These are phyloP conservation scores for Nissolia schottii DNA, from an alignment of 306 rosid genomes.

Conservation along the genomic window DNA sequence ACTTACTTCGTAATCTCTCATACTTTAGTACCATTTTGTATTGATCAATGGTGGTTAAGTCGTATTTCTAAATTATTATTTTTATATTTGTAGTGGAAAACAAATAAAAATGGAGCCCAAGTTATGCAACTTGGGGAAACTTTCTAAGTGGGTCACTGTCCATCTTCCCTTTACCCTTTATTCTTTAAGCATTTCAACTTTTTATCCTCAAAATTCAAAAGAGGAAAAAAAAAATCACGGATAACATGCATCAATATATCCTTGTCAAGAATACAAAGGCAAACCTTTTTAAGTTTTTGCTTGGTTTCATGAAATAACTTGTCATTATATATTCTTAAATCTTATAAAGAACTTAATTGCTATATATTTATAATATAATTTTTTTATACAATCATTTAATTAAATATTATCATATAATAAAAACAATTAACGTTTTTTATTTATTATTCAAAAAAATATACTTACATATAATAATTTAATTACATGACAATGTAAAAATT, in stretches of 20 bases:
- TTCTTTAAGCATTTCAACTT: conserved; percentile 26
- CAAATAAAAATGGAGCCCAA: neutral
- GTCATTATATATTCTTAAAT: neutral
- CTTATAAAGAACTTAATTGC: no score
- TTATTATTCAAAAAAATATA: no score
- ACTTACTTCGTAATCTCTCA: neutral
- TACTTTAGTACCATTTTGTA: neutral
- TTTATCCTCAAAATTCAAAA: conserved; percentile 8
- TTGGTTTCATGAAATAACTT: neutral
- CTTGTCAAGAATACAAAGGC: conserved; percentile 23
- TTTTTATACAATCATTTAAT: no score
- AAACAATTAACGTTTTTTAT: no score
- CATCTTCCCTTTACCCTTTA: conserved; percentile 20
- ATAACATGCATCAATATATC: conserved; percentile 11
- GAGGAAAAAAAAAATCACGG: neutral
- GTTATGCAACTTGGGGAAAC: conserved; percentile 22
- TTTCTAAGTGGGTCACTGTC: conserved; percentile 37
- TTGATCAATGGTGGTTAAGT: neutral
- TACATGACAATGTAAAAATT: no score
- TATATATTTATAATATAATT: no score
- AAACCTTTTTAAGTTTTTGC: conserved; percentile 11
- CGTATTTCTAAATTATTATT: neutral
- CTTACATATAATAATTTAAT: no score
- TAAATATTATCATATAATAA: no score
- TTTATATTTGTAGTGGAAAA: neutral